Evolutionary conservation across 164 flowering plant genomes (phyloP), one percentile per base, ranked within the genome.

Genomic region (Aristolochia contorta): DNA sequence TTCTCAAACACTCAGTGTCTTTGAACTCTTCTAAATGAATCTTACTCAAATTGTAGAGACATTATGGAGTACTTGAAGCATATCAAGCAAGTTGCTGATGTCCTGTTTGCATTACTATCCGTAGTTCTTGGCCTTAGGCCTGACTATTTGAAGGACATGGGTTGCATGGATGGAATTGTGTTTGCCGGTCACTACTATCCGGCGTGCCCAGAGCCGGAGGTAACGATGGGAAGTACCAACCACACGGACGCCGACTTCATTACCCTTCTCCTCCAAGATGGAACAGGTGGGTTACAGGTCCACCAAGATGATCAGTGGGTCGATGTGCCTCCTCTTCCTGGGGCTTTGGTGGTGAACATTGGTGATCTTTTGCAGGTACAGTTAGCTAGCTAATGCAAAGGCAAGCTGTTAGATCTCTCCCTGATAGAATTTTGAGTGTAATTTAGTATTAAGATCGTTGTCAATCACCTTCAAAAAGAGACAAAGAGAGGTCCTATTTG

Each of bases 311-410:
- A 75, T 58, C 69, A 67, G 3, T 81, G 82, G 82, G 47, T 75
- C 33, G 78, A 77, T 66, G 75, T 78, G 1, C 58, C 55, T 0
- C 77, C 77, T 0, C n/a, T 55, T 0, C 77, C 72, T 19, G 85
- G 80, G 12, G 74, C 77, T 43, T 54, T 81, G 2, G 62, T 75
- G 0, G 64, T 75, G 3, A 78, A 78, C 65, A 63, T 78, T 27
- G 84, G 77, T 3, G 80, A 78, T 60, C 72, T 81, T 57, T 63
- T 80, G 0, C 80, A 79, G 77, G 83, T 60, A 70, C 9, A 9
- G 24, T n/a, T 53, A 27, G 30, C 5, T 27, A 27, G 30, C 30
- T 27, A 2, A 5, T 27, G 30, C 30, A 27, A 27, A 5, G 2
- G 5, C 30, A 27, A 27, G 5, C 30, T 27, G 3, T n/a, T n/a